These are phyloP conservation scores for Brettanomyces custersianus DNA, from an alignment of 805 yeast genomes.

Conservation along the genomic window DNA sequence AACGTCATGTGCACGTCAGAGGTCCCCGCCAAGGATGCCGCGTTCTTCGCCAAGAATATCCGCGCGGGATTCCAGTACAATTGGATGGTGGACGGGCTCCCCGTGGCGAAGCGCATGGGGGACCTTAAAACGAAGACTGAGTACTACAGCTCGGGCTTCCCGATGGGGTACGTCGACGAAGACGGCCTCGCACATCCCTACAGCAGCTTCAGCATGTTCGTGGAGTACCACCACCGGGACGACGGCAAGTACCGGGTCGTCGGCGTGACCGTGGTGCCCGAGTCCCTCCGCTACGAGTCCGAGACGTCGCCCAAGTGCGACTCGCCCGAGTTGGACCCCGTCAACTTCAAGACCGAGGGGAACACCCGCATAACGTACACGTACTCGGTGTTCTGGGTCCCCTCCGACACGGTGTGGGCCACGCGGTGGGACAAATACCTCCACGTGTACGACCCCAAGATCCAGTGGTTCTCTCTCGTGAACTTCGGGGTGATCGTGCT, in stretches of 20 bases:
- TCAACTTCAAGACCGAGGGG: conserved; percentile 38
- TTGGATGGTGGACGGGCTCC: conserved; percentile 93
- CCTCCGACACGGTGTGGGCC: conserved; percentile 82
- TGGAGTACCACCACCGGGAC: conserved; percentile 77
- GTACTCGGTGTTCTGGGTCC: conserved; percentile 71
- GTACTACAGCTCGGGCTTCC: conserved; percentile 76
- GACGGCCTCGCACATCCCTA: conserved; percentile 46
- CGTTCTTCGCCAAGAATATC: conserved; percentile 70
- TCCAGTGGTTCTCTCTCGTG: conserved; percentile 91
- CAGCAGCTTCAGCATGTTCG: conserved; percentile 71
- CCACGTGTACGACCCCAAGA: conserved; percentile 83
- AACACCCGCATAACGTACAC: conserved; percentile 63
- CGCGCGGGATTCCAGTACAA: conserved; percentile 79
- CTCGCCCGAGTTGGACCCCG: conserved; percentile 26
- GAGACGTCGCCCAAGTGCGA: conserved; percentile 12
- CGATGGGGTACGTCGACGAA: conserved; percentile 61
- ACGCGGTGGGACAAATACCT: conserved; percentile 98
- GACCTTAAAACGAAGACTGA: conserved; percentile 51
- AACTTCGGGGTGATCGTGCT: conserved; percentile 79
- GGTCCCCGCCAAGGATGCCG: conserved; percentile 59
- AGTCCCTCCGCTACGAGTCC: conserved; percentile 31
- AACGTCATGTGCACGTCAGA: conserved; percentile 50
- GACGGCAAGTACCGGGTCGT: conserved; percentile 74
- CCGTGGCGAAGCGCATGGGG: conserved; percentile 62
- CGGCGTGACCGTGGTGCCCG: conserved; percentile 75